phyloP scores from a whole-genome alignment of 2,329 filamentous ascomycete species.

The Gyromitra esculenta region DNA sequence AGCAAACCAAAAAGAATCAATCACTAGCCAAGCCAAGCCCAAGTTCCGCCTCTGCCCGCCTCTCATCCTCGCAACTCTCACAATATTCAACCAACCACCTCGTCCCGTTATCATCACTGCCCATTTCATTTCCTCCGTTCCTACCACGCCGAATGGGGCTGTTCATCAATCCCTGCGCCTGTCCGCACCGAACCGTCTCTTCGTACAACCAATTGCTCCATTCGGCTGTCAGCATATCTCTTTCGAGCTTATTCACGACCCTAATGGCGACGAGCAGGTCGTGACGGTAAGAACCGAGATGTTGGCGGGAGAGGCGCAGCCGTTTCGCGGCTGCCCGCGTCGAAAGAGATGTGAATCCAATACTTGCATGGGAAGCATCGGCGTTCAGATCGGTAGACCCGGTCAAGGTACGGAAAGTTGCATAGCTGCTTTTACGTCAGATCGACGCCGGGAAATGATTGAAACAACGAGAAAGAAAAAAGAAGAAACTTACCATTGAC shows the following conservation, averaged over 20 bases:
- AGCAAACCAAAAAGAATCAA: not conserved
- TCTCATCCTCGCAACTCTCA: constrained; percentile 67
- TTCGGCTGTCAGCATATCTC: constrained; percentile 83
- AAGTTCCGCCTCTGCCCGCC: constrained; percentile 23
- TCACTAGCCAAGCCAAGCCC: not conserved
- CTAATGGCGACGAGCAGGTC: constrained; percentile 90
- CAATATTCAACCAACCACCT: constrained; percentile 69
- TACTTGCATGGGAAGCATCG: constrained; percentile 67
- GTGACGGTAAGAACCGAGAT: constrained; percentile 84
- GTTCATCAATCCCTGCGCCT: constrained; percentile 63
- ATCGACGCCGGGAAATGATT: constrained; percentile 6
- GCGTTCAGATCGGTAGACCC: constrained; percentile 69
- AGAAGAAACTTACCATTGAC: constrained; percentile 36
- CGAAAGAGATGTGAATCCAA: constrained; percentile 63
- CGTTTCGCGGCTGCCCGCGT: constrained; percentile 70
- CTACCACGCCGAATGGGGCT: constrained; percentile 56
- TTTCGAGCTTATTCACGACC: constrained; percentile 87
- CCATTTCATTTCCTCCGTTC: constrained; percentile 55
- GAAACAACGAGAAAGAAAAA: not conserved
- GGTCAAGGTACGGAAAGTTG: constrained; percentile 70
- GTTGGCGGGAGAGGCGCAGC: constrained; percentile 81
- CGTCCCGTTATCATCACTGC: constrained; percentile 57
- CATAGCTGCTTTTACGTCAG: constrained; percentile 63
- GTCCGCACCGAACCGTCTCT: constrained; percentile 79
- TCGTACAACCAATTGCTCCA: constrained; percentile 92